Percentiles rank a stretch among this genome's conserved stretches.
Conservation (phyloP, 2,329 filamentous ascomycete genomes). For the Pochonia chlamydosporia region DNA sequence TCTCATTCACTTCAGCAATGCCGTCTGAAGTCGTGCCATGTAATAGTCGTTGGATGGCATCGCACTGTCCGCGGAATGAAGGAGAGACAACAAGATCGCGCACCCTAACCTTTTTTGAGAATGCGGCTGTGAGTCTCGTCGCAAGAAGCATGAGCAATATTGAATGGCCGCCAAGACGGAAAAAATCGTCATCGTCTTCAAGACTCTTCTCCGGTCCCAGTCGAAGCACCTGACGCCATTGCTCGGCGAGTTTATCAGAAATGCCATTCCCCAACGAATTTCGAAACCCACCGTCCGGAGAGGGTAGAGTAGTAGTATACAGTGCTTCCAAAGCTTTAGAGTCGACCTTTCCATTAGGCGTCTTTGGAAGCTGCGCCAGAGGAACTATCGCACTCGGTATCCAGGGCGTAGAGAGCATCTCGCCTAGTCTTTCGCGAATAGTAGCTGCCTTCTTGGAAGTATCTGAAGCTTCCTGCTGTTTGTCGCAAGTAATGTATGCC, state of each 20-base stretch:
- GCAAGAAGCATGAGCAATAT: slow-evolving; percentile 1
- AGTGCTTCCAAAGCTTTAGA: slow-evolving; percentile 1
- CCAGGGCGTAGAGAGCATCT: slow-evolving; percentile 6
- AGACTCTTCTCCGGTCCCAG: background rate
- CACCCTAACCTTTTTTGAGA: background rate
- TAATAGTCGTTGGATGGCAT: background rate
- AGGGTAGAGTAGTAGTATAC: background rate
- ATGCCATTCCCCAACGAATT: background rate
- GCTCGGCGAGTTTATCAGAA: background rate
- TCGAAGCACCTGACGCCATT: slow-evolving; percentile 1
- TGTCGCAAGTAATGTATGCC: slow-evolving; percentile 1
- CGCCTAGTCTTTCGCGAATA: background rate
- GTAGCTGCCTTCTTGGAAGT: background rate
- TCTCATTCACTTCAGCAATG: background rate
- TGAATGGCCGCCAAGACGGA: slow-evolving; percentile 3
- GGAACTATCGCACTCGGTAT: slow-evolving; percentile 4
- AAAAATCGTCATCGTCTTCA: slow-evolving; percentile 1
- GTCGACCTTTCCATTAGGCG: slow-evolving; percentile 6
- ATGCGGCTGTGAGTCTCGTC: background rate
- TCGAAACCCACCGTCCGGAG: too few species aligned
- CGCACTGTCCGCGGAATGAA: background rate
- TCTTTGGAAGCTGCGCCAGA: slow-evolving; percentile 1
- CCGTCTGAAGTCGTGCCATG: background rate
- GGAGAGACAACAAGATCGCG: background rate
- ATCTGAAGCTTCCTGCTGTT: background rate